A percentile compares a stretch with the other conserved stretches of the same genome.
These are phyloP conservation scores for Podospora pseudocomata DNA, from an alignment of 495 filamentous ascomycete genomes.

Conservation along the genomic window DNA sequence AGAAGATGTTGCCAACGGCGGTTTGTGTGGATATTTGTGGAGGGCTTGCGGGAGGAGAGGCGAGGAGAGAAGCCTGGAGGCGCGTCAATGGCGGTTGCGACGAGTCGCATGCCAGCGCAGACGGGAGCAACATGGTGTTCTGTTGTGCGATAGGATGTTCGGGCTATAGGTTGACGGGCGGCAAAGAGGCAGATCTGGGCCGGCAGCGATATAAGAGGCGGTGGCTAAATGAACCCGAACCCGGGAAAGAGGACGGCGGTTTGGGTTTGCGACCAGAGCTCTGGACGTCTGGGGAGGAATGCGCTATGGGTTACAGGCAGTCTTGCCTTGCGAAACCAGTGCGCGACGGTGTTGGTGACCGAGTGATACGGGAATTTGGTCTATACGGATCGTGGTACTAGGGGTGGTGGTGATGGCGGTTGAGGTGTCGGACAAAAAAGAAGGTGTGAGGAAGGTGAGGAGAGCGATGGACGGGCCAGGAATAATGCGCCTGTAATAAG, in stretches of 20 bases:
- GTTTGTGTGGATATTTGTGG: conserved; percentile 53
- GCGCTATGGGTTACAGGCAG: neutral
- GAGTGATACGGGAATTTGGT: neutral
- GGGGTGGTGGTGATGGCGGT: neutral
- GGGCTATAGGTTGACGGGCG: neutral
- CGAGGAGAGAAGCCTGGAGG: conserved; percentile 56
- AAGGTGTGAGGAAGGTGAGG: conserved; percentile 1
- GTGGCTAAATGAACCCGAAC: conserved; percentile 18
- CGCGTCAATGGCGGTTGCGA: conserved; percentile 48
- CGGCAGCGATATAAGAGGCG: conserved; percentile 4
- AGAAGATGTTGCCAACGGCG: conserved; percentile 57
- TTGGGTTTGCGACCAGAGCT: conserved; percentile 10
- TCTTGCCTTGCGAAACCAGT: conserved; percentile 3
- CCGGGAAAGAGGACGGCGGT: neutral
- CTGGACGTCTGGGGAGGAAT: conserved; percentile 19
- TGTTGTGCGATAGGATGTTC: neutral
- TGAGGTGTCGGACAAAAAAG: neutral
- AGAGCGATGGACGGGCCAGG: conserved; percentile 15
- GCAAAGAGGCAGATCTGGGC: neutral
- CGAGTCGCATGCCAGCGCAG: conserved; percentile 65
- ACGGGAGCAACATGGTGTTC: conserved; percentile 63
- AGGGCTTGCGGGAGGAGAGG: conserved; percentile 60
- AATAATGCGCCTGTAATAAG: conserved; percentile 39
- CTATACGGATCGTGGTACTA: neutral
- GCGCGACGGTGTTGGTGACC: neutral